phyloP scores from a whole-genome alignment of 495 filamentous ascomycete species.

The Collariella sp. region DNA sequence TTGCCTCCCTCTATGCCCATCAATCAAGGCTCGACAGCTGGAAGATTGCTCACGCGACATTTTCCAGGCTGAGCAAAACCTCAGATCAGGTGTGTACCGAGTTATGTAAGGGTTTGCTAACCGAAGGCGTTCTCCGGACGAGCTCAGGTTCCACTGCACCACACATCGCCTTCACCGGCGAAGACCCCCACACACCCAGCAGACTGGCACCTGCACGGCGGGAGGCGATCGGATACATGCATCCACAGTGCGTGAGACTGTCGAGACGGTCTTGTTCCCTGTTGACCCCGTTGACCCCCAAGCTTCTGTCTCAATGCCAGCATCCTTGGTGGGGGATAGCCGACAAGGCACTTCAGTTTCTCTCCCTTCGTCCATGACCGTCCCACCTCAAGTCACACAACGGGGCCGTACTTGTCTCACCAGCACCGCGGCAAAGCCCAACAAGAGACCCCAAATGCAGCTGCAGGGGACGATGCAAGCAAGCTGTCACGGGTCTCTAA shows the following conservation, averaged over 20 bases:
- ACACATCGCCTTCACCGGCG: background rate
- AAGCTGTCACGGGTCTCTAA: too few relatives aligned
- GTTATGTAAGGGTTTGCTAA: slow-evolving; percentile 21
- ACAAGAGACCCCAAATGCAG: background rate
- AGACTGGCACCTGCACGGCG: slow-evolving; percentile 10
- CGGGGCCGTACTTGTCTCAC: background rate
- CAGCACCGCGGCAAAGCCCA: background rate
- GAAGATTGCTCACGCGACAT: slow-evolving; percentile 1
- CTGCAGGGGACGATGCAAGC: too few relatives aligned
- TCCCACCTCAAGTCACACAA: too few relatives aligned
- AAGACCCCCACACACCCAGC: slow-evolving; percentile 1
- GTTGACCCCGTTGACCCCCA: slow-evolving; percentile 4
- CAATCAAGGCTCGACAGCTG: too few relatives aligned
- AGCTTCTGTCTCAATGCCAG: background rate
- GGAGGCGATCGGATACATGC: slow-evolving; percentile 6
- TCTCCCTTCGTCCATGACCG: too few relatives aligned
- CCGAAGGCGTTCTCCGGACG: background rate
- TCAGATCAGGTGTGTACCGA: background rate
- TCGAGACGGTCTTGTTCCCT: background rate
- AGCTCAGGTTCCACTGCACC: slow-evolving; percentile 11
- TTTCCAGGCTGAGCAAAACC: background rate
- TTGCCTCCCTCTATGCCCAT: too few relatives aligned
- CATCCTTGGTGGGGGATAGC: background rate
- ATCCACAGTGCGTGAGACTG: background rate
- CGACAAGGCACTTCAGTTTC: background rate